Percentiles rank a stretch among this genome's conserved stretches.
These are phyloP conservation scores for Sclerotinia subarctica DNA, from an alignment of 2,329 filamentous ascomycete species.

Conservation along the genomic window DNA sequence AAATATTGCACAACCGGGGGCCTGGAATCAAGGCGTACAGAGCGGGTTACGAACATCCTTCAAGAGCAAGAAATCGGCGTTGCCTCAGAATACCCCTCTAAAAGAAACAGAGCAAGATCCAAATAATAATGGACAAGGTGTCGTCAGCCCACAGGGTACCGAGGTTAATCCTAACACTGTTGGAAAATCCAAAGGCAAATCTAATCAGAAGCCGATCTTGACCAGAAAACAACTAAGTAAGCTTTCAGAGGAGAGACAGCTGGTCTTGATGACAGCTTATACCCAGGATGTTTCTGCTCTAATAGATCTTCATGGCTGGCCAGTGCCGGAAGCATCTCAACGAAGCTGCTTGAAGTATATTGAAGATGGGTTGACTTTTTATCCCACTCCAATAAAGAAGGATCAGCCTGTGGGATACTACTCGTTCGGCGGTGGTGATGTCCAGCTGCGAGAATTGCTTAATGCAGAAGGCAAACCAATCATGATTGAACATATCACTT, in stretches of 20 bases:
- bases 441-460: slow-evolving; percentile 7
- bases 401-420: background rate
- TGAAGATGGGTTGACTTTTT: slow-evolving; percentile 4
- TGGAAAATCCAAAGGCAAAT: background rate
- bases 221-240: slow-evolving; percentile 1
- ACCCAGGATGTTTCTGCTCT: slow-evolving; percentile 1
- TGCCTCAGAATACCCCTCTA: background rate
- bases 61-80: slow-evolving; percentile 26
- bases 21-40: slow-evolving; percentile 45
- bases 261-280: background rate
- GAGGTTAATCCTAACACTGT: background rate
- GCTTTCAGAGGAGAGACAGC: background rate
- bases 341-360: background rate
- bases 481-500: slow-evolving; percentile 17
- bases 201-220: background rate
- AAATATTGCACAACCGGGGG: background rate
- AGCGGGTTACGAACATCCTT: slow-evolving; percentile 44
- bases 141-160: background rate
- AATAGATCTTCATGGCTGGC: slow-evolving; percentile 19
- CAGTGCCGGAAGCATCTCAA: slow-evolving; percentile 14
- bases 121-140: slow-evolving; percentile 5
- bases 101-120: background rate
- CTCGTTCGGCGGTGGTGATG: background rate
- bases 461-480: slow-evolving; percentile 19
- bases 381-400: background rate